Base-by-base conservation (phyloP, 306 rosid genomes). In the Dalbergia cochinchinensis region DNA sequence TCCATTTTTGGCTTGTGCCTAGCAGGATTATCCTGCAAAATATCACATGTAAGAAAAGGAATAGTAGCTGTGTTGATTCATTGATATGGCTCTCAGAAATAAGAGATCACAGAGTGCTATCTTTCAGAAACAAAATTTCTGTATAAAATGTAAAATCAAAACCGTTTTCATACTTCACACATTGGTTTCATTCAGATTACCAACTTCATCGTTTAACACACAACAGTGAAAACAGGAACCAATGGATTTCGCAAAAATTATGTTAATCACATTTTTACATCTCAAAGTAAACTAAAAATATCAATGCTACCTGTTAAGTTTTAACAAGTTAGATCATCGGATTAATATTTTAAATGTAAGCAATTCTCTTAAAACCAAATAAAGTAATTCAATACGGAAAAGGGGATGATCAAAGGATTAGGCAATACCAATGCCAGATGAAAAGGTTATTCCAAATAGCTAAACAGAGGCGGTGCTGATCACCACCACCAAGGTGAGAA, bases 21-120 rank as follows among this genome's bases (percentile, higher is more conserved):
- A 59, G 72, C 79, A 83, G 78, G 82, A 85, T 58, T 44, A 59
- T 76, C 89, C 94, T 89, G 88, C 84, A 80, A 80, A 76, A 54
- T 20, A 82, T 53, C 78, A 63, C 34, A 4, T 15, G 54, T 66
- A 53, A 74, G 85, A 76, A 83, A n/a, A 54, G 60, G 16, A 50
- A 50, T 14, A 13, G n/a, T 50, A 15, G 14, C 15, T 47, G 14
- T 53, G 9, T 57, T 16, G 16, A 35, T 48, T 74, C 34, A 33
- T 16, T 5, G 7, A 47, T 16, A 64, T 44, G 33, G 47, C 79
- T 45, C 60, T 47, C 39, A 47, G 62, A 62, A 62, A 11, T 47
- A 62, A 31, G 58, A 59, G 44, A 58, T 41, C 31, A 73, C 78
- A 41, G 5, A 20, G 37, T 33, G 19, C 15, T 13, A 47, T 45